Percentiles rank a stretch among this genome's conserved stretches.
Conservation (phyloP, 352 stramenopile genomes). For the Phytophthora brassicae region DNA sequence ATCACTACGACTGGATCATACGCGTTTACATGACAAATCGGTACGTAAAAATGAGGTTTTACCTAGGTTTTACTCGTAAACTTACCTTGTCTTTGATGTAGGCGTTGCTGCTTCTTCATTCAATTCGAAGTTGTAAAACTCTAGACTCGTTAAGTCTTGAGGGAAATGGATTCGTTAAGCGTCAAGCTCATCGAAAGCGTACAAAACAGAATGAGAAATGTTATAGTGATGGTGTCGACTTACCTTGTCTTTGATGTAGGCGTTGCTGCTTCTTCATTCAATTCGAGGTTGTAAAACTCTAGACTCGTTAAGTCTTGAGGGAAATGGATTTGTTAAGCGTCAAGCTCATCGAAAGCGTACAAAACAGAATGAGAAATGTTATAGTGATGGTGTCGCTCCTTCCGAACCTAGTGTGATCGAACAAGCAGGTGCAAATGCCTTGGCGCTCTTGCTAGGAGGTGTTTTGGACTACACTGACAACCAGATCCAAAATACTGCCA, state of each 20-base stretch:
- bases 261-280: conserved; percentile 58
- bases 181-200: conserved; percentile 26
- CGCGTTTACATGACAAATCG: conserved; percentile 55
- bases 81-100: conserved; percentile 23
- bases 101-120: conserved; percentile 60
- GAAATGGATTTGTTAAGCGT: conserved; percentile 59
- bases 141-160: conserved; percentile 69
- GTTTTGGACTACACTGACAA: conserved; percentile 22
- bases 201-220: conserved; percentile 22
- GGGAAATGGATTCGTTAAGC: conserved; percentile 59
- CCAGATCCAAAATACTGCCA: conserved; percentile 9
- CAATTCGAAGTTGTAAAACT: conserved; percentile 52
- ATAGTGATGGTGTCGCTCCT: conserved; percentile 8
- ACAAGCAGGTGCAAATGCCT: conserved; percentile 40
- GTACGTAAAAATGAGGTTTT: conserved; percentile 22
- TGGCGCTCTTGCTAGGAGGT: conserved; percentile 45
- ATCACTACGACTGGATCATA: conserved; percentile 60
- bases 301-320: conserved; percentile 65
- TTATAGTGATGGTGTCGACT: conserved; percentile 13
- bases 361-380: conserved; percentile 23
- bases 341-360: conserved; percentile 21
- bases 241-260: conserved; percentile 34
- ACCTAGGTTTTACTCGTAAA: background rate
- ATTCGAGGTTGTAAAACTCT: conserved; percentile 55
- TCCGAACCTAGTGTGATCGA: conserved; percentile 34